A percentile compares a stretch with the other conserved stretches of the same genome.
Conservation (phyloP, 2,329 filamentous ascomycete genomes). For the Xylaria sp. region DNA sequence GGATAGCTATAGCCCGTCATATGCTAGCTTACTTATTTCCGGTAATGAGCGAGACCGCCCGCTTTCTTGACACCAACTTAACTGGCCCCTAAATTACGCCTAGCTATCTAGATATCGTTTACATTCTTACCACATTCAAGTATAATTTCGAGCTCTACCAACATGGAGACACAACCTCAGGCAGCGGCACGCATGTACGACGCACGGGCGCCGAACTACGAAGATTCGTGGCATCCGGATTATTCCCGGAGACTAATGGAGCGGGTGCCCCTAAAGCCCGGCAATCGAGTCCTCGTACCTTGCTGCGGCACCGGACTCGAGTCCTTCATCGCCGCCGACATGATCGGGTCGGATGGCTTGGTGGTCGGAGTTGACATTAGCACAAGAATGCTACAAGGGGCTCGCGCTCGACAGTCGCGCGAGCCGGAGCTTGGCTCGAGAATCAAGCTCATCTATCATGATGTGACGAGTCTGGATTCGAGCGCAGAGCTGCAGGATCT, state of each 20-base stretch:
- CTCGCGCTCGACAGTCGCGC: not conserved
- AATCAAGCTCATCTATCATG: conserved; percentile 5
- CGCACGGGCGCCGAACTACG: conserved; percentile 5
- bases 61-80: not conserved
- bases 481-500: not conserved
- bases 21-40: no score
- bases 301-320: conserved; percentile 13
- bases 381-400: not conserved
- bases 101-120: not conserved
- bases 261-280: not conserved
- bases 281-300: not conserved
- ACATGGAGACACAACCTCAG: conserved; percentile 11
- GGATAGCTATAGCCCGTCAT: not conserved
- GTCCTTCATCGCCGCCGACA: not conserved
- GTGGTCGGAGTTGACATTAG: conserved; percentile 14
- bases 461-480: not conserved
- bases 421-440: not conserved
- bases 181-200: conserved; percentile 17
- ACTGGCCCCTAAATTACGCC: not conserved
- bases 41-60: not conserved
- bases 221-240: conserved; percentile 17
- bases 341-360: not conserved
- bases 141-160: not conserved
- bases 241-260: conserved; percentile 2
- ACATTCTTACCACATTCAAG: not conserved